A percentile compares a stretch with the other conserved stretches of the same genome.
These are phyloP conservation scores for Vicia sativa DNA, from an alignment of 306 rosid species.

Conservation along the genomic window DNA sequence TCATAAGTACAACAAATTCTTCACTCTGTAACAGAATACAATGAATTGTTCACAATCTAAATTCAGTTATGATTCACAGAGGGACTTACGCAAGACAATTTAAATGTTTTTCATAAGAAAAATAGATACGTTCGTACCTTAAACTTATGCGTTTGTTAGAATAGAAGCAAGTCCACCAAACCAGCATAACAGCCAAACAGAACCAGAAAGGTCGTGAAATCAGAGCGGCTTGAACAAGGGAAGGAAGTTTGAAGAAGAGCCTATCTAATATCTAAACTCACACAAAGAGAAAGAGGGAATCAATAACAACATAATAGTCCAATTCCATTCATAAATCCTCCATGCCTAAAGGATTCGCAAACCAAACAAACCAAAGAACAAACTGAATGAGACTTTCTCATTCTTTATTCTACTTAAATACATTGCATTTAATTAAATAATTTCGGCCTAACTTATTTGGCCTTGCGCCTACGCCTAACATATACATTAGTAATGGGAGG, in stretches of 20 bases:
- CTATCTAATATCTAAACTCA: constrained; percentile 8
- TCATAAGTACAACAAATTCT: background rate
- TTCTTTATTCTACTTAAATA: no score
- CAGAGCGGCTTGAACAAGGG: constrained; percentile 6
- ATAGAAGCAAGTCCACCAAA: background rate
- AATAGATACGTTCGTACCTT: background rate
- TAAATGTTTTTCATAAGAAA: background rate
- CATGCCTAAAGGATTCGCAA: no score
- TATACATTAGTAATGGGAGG: no score
- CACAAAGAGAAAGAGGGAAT: background rate
- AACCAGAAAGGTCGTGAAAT: constrained; percentile 7
- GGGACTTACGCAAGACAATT: background rate
- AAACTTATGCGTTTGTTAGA: background rate
- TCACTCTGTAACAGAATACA: background rate
- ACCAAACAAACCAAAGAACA: no score
- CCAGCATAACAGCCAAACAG: background rate
- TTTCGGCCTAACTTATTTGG: no score
- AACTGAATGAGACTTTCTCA: background rate
- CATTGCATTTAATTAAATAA: no score
- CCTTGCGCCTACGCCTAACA: no score
- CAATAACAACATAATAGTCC: background rate
- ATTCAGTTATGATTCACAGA: background rate
- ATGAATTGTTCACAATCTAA: no score
- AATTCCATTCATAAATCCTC: background rate
- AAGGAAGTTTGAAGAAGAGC: constrained; percentile 8